Conservation (phyloP, 75 land plant species). For the Pinus taeda region DNA sequence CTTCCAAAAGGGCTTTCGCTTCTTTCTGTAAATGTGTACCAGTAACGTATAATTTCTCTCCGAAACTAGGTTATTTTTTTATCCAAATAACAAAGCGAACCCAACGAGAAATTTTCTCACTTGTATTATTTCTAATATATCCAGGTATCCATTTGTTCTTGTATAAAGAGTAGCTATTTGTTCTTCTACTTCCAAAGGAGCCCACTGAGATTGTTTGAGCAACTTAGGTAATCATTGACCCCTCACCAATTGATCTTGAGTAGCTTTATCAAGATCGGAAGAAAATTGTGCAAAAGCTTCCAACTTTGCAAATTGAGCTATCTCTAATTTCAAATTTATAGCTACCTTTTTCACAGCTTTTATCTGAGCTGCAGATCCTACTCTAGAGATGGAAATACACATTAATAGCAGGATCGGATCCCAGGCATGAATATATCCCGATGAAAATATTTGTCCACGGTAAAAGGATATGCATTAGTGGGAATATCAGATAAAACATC, state of each 20-base stretch:
- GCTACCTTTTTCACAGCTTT: neutral
- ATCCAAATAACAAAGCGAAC: no score
- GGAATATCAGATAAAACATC: no score
- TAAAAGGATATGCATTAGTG: neutral
- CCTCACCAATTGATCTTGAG: neutral
- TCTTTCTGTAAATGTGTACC: no score
- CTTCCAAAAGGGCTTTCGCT: no score
- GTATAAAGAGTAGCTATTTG: conserved; percentile 4
- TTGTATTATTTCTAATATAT: no score
- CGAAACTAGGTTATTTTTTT: no score
- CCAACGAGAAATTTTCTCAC: no score
- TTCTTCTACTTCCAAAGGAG: no score
- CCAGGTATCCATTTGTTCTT: neutral
- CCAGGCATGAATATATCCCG: neutral
- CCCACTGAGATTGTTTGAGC: neutral
- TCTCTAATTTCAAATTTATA: neutral
- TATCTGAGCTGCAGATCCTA: neutral
- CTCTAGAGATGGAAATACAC: neutral
- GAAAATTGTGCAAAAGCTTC: neutral
- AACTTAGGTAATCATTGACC: neutral
- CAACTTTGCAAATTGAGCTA: neutral
- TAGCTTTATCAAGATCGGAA: neutral
- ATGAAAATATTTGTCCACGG: neutral
- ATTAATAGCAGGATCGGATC: neutral
- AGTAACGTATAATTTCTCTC: no score